Base-by-base conservation (phyloP, 108 stramenopile genomes). In the Asterionellopsis glacialis region DNA sequence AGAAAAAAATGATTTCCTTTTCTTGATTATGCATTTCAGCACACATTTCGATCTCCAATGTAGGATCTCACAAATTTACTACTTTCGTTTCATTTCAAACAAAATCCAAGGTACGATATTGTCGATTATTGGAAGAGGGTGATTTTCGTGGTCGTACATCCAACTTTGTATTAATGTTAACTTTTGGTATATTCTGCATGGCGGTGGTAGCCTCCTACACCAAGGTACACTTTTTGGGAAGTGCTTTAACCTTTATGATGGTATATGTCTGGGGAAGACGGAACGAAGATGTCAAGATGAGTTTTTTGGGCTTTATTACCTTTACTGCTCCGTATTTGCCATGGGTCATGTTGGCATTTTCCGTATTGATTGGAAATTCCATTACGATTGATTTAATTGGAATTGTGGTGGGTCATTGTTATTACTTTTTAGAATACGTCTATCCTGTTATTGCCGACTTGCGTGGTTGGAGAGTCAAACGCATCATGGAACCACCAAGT, bases 231-330 rank as follows among this genome's bases (percentile, higher is more conserved):
- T 98, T 97, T 63, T 65, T 98, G 40, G 97, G 97, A 41, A 79
- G 79, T 64, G 89, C 96, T 0, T 77, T 99, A 39, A 87, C 97
- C 7, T 98, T 98, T 68, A 97, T 97, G 96, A 98, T 99, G 96
- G 82, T 96, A 0, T 98, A 99, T 65, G 91, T 98, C 9, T 99
- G 96, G 97, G 88, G 88, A 50, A 66, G 88, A 45, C 72, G 89
- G 1, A 96, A 94, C 63, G 82, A 84, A 59, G 80, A 89, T 66
- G 83, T 97, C 55, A 68, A 88, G 42, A 98, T 98, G 97, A 77
- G 76, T 47, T 88, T 99, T 58, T 61, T 99, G 42, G 97, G 97
- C 13, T 73, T 99, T 26, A 77, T 98, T 48, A 83, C 84, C 0
- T 99, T 99, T 70, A 84, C 81, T 45, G 98, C 97, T 13, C 96